Evolutionary conservation across 331 rosid genomes (phyloP).

Genomic region (Acacia pycnantha): DNA sequence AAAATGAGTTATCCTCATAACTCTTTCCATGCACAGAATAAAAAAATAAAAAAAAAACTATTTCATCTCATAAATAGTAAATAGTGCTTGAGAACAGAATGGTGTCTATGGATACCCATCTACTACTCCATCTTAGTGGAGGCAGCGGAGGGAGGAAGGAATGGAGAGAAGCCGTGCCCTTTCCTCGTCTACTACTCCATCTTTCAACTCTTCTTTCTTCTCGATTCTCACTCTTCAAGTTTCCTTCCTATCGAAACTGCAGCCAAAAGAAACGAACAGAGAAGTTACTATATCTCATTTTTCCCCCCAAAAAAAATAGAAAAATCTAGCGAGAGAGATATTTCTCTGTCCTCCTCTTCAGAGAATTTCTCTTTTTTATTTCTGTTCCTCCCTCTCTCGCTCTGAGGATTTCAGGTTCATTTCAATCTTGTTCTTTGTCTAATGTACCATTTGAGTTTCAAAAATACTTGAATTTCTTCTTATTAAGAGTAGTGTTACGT

Average conservation of each 20-base stretch:
- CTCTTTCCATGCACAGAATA: too few species aligned
- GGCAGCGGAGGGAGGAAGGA: too few species aligned
- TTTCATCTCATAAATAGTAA: too few species aligned
- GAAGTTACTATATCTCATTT: background rate
- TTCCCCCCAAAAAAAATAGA: background rate
- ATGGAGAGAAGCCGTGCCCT: too few species aligned
- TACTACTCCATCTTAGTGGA: too few species aligned
- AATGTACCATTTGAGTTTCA: background rate
- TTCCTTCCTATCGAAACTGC: slow-evolving; percentile 24
- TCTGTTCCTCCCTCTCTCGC: slow-evolving; percentile 4
- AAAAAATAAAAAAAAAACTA: too few species aligned
- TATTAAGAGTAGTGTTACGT: background rate
- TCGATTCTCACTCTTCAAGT: slow-evolving; percentile 8
- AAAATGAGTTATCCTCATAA: too few species aligned
- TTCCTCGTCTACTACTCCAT: slow-evolving; percentile 41
- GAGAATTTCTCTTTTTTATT: background rate
- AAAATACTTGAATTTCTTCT: background rate
- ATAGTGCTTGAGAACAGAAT: too few species aligned
- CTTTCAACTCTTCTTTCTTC: slow-evolving; percentile 9
- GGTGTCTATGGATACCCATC: too few species aligned
- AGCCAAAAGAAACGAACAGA: background rate
- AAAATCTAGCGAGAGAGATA: background rate
- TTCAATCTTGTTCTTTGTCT: background rate
- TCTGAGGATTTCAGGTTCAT: slow-evolving; percentile 17
- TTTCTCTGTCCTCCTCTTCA: background rate